Evolutionary conservation across 75 land plant genomes (phyloP).

Genomic region (Sequoiadendron giganteum): DNA sequence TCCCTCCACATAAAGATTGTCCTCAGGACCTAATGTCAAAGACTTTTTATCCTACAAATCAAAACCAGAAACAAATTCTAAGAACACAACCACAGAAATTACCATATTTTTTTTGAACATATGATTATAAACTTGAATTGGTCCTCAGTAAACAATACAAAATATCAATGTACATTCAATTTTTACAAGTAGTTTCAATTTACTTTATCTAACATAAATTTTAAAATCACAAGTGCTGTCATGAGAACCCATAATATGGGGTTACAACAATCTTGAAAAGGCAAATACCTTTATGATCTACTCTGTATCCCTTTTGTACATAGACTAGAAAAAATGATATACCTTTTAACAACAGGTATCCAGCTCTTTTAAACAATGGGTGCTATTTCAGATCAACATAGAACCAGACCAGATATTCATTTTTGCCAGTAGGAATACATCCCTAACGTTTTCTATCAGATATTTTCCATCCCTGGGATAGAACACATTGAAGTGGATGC

Average conservation of each 20-base stretch:
- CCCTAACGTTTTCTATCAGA: too few species aligned
- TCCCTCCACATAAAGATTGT: conserved; percentile 84
- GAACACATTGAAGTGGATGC: too few species aligned
- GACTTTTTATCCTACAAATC: conserved; percentile 84
- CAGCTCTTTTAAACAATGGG: not conserved
- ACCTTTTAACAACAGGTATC: not conserved
- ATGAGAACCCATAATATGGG: too few species aligned
- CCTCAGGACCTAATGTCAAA: conserved; percentile 77
- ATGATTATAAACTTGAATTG: not conserved
- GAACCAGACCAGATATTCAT: too few species aligned
- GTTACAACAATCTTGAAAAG: too few species aligned
- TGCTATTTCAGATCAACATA: too few species aligned
- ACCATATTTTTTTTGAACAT: not conserved
- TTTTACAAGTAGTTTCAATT: not conserved
- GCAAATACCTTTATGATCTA: not conserved
- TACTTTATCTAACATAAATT: not conserved
- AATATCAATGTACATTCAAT: not conserved
- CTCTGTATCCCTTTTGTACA: not conserved
- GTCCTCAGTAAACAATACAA: not conserved
- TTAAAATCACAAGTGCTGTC: too few species aligned
- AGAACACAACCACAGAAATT: not conserved
- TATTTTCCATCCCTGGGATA: too few species aligned
- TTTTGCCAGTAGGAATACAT: too few species aligned
- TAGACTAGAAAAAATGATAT: not conserved
- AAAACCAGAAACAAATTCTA: conserved; percentile 14